phyloP scores from a whole-genome alignment of 345 rosid genomes.

The Cardamine occulta region DNA sequence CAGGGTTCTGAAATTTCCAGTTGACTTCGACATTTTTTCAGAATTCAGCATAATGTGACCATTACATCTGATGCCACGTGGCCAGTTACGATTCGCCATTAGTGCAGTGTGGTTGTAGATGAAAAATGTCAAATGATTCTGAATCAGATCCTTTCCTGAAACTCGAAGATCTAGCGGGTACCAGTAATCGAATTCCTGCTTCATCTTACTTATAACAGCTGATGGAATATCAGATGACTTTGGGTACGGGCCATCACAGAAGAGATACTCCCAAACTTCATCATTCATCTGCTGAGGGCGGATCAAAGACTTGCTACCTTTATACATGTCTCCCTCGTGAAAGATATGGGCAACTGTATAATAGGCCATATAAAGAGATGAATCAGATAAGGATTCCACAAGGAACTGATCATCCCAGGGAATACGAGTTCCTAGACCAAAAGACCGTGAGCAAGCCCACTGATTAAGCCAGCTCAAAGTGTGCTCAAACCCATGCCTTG shows the following conservation, averaged over 20 bases:
- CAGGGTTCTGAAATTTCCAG: slow-evolving; percentile 91
- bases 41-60: not conserved
- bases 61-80: not conserved
- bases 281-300: slow-evolving; percentile 80
- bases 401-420: slow-evolving; percentile 93
- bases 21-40: slow-evolving; percentile 68
- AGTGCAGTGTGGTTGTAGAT: not conserved
- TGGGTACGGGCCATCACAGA: slow-evolving; percentile 78
- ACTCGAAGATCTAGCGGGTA: slow-evolving; percentile 95
- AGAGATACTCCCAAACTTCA: slow-evolving; percentile 87
- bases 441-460: slow-evolving; percentile 98
- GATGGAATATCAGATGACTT: slow-evolving; percentile 60
- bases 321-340: slow-evolving; percentile 82
- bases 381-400: slow-evolving; percentile 91
- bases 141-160: slow-evolving; percentile 83
- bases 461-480: slow-evolving; percentile 94
- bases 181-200: slow-evolving; percentile 96
- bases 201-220: slow-evolving; percentile 71
- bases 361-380: slow-evolving; percentile 94
- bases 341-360: slow-evolving; percentile 87
- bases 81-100: not conserved
- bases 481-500: slow-evolving; percentile 85
- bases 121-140: not conserved
- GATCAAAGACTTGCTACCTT: slow-evolving; percentile 51
- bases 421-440: slow-evolving; percentile 93